phyloP scores from a whole-genome alignment of 306 rosid genomes.

The Inga laurina region DNA sequence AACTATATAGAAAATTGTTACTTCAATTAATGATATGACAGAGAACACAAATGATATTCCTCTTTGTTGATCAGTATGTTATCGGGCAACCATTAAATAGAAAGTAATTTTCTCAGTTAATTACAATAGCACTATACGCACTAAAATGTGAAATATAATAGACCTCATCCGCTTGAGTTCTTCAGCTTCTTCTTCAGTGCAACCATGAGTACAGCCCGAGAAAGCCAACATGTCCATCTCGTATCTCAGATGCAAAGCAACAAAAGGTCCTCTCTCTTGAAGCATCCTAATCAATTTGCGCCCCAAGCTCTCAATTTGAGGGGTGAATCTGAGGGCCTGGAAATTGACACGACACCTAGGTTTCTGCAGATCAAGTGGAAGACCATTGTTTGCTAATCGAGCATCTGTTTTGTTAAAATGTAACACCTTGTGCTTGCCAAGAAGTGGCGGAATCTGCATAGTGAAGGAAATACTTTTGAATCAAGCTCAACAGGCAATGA shows the following conservation, averaged over 20 bases:
- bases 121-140: not conserved
- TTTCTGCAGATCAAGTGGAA: constrained; percentile 76
- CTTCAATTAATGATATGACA: not conserved
- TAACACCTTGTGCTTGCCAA: constrained; percentile 72
- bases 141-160: constrained; percentile 20
- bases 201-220: constrained; percentile 96
- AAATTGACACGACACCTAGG: constrained; percentile 91
- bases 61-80: not conserved
- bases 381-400: constrained; percentile 86
- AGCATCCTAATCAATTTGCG: constrained; percentile 68
- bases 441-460: constrained; percentile 87
- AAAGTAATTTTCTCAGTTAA: not conserved
- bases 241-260: constrained; percentile 90
- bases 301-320: constrained; percentile 89
- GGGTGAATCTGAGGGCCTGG: constrained; percentile 88
- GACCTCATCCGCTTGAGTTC: constrained; percentile 95
- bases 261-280: constrained; percentile 75
- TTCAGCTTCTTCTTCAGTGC: constrained; percentile 81
- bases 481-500: constrained; percentile 19
- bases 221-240: constrained; percentile 99
- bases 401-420: constrained; percentile 96
- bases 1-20: not conserved
- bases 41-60: constrained; percentile 1
- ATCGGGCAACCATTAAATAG: constrained; percentile 19
- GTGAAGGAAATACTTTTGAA: constrained; percentile 30